These are phyloP conservation scores for Aureobasidium pullulans DNA, from an alignment of 2,329 filamentous ascomycete species.

Conservation along the genomic window DNA sequence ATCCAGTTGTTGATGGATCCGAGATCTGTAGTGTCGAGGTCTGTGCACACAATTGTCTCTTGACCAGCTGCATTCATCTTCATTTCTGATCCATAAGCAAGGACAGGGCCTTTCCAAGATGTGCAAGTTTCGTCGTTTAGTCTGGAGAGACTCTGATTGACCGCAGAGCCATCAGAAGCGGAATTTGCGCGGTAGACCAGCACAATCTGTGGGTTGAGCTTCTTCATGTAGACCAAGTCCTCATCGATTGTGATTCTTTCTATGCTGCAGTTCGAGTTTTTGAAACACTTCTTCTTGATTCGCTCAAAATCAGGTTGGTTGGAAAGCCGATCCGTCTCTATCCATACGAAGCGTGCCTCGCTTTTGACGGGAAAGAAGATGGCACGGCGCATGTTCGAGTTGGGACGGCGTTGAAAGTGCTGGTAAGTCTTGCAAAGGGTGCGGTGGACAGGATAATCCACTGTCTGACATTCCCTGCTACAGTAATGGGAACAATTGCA, in stretches of 20 bases:
- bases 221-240: background rate
- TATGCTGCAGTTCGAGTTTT: background rate
- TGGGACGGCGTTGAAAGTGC: background rate
- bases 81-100: background rate
- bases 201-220: background rate
- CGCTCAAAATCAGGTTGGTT: background rate
- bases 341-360: background rate
- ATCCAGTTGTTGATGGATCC: background rate
- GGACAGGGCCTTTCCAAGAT: background rate
- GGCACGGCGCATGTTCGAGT: background rate
- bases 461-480: background rate
- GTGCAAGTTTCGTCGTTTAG: background rate
- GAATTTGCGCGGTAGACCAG: background rate
- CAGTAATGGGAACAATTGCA: background rate
- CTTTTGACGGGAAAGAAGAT: background rate
- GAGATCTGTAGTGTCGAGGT: background rate
- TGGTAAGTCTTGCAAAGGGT: background rate
- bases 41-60: background rate
- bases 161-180: background rate
- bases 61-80: background rate
- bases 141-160: background rate
- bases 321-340: background rate
- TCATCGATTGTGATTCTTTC: background rate
- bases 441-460: background rate
- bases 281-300: background rate